Conservation (phyloP, 2,329 filamentous ascomycete species). For the Cladosporium colombiae region DNA sequence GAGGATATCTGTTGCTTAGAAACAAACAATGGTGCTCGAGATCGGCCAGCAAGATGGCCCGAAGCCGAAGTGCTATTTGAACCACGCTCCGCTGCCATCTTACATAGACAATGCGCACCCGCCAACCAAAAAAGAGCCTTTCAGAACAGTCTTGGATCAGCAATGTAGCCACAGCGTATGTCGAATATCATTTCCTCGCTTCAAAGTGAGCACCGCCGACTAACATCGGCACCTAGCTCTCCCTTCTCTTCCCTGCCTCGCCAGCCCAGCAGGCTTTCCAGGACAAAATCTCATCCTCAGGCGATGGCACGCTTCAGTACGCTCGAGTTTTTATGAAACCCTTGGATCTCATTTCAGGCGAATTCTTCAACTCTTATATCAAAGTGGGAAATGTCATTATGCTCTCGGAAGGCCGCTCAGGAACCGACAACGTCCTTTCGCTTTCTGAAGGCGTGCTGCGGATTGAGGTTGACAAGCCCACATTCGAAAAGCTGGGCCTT, state of each 20-base stretch:
- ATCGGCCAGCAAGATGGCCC: conserved; percentile 22
- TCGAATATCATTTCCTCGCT: neutral
- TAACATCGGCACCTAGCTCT: conserved; percentile 49
- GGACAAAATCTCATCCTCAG: neutral
- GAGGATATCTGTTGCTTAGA: neutral
- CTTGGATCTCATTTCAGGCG: conserved; percentile 67
- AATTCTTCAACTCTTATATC: conserved; percentile 83
- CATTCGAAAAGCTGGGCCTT: conserved; percentile 80
- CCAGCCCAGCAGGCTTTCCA: neutral
- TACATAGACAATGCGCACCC: conserved; percentile 71
- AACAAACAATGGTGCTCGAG: conserved; percentile 6
- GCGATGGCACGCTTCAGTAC: conserved; percentile 53
- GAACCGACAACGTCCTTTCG: conserved; percentile 70
- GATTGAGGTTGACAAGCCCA: conserved; percentile 76
- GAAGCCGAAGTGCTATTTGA: conserved; percentile 68
- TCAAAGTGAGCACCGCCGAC: neutral
- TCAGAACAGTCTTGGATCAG: conserved; percentile 65
- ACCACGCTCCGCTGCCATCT: conserved; percentile 63
- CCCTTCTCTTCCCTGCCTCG: conserved; percentile 67
- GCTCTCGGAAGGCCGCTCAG: conserved; percentile 75
- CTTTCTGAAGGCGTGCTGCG: conserved; percentile 71
- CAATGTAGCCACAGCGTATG: conserved; percentile 66
- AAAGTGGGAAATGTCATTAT: conserved; percentile 78
- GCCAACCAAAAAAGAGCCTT: conserved; percentile 74
- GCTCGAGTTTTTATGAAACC: conserved; percentile 72